phyloP scores from a whole-genome alignment of 2,329 filamentous ascomycete species.

The Aspergillus awamori region DNA sequence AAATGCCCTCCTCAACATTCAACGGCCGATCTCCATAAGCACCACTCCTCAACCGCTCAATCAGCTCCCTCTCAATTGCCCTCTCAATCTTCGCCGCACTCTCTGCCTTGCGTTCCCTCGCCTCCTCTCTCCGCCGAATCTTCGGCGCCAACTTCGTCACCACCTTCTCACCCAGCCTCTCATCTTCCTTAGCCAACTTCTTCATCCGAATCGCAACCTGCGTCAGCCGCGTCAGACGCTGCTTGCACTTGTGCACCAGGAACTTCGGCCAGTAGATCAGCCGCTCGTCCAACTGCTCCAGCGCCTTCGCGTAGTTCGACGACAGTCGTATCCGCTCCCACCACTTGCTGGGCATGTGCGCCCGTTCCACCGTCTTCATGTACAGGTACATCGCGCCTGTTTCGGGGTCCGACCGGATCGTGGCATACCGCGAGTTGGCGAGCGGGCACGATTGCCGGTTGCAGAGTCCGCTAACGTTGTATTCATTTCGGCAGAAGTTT shows the following conservation, averaged over 20 bases:
- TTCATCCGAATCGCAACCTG: conserved; percentile 82
- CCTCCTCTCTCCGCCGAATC: conserved; percentile 74
- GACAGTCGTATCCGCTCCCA: conserved; percentile 94
- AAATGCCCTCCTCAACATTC: conserved; percentile 92
- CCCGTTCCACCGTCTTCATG: conserved; percentile 91
- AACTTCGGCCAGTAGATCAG: conserved; percentile 96
- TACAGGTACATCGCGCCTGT: conserved; percentile 89
- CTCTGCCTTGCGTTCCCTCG: conserved; percentile 75
- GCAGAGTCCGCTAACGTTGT: conserved; percentile 82
- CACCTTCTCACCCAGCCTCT: conserved; percentile 81
- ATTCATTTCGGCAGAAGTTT: conserved; percentile 94
- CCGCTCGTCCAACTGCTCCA: conserved; percentile 82
- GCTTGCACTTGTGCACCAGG: conserved; percentile 91
- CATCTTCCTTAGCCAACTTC: conserved; percentile 83
- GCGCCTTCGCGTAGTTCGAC: conserved; percentile 85
- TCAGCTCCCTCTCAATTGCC: conserved; percentile 91
- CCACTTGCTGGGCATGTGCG: conserved; percentile 84
- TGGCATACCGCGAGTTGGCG: conserved; percentile 90
- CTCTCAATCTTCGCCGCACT: conserved; percentile 90
- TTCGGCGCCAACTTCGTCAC: conserved; percentile 92
- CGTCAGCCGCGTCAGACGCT: conserved; percentile 85
- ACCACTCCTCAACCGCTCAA: conserved; percentile 86
- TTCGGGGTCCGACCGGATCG: conserved; percentile 77
- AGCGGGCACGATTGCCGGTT: conserved; percentile 87
- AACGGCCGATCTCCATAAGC: conserved; percentile 93